Conservation (phyloP, 257 asterid species). For the Primulina huaijiensis region DNA sequence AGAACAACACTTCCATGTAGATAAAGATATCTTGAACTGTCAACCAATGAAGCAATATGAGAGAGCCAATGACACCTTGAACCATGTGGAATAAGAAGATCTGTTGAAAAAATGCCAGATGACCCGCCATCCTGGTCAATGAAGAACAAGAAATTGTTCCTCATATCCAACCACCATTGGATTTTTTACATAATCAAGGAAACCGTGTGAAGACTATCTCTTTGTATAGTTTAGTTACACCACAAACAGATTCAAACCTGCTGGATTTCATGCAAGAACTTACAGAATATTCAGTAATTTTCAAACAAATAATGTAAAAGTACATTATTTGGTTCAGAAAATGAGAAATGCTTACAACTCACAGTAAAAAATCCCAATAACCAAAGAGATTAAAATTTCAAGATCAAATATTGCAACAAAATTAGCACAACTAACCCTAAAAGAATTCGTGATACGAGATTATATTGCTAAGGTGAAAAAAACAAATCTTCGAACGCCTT, state of each 20-base stretch:
- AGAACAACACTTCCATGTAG: conserved; percentile 64
- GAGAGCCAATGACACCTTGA: conserved; percentile 45
- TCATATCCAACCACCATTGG: conserved; percentile 30
- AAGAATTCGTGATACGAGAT: background rate
- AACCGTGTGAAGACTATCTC: conserved; percentile 16
- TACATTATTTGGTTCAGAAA: background rate
- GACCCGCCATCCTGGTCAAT: conserved; percentile 55
- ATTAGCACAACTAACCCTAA: background rate
- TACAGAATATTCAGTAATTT: too few relatives aligned
- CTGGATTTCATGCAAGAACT: conserved; percentile 3
- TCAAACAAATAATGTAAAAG: too few relatives aligned
- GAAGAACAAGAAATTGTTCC: conserved; percentile 47
- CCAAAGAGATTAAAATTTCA: background rate
- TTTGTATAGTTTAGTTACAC: conserved; percentile 5
- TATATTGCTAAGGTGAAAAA: background rate
- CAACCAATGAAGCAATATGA: conserved; percentile 47
- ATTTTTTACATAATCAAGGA: conserved; percentile 13
- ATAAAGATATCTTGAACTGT: conserved; percentile 49
- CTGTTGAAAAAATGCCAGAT: conserved; percentile 45
- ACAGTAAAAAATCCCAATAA: background rate
- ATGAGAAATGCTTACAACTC: background rate
- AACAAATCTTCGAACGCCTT: background rate
- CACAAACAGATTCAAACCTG: conserved; percentile 28
- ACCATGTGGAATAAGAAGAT: conserved; percentile 57
- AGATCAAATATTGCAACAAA: background rate